Percentiles rank a stretch among this genome's conserved stretches.
Conservation (phyloP, 371 early-diverging fungal species). For the Entomophthora muscae region DNA sequence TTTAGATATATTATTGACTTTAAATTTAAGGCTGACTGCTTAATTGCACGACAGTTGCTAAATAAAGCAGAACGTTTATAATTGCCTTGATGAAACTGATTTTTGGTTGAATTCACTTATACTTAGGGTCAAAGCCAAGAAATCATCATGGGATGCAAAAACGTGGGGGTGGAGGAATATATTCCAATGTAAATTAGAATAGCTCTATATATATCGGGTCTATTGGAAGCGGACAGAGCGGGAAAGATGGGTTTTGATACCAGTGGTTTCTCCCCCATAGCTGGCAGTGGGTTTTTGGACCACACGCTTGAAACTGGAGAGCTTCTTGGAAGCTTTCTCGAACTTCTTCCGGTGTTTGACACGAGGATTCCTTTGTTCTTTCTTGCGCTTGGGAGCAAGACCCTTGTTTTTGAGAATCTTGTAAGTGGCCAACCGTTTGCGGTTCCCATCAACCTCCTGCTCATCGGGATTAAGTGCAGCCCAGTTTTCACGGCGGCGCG, state of each 20-base stretch:
- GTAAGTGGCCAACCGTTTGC: conserved; percentile 69
- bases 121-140: too few species aligned
- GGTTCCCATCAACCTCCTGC: conserved; percentile 26
- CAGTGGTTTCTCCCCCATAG: conserved; percentile 86
- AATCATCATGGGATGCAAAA: too few species aligned
- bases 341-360: conserved; percentile 81
- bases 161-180: too few species aligned
- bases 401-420: conserved; percentile 93
- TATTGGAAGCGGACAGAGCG: conserved; percentile 49
- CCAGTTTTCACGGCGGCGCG: conserved; percentile 11
- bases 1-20: too few species aligned
- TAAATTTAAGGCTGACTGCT: too few species aligned
- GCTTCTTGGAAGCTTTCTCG: conserved; percentile 78
- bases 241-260: conserved; percentile 75
- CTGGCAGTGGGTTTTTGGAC: conserved; percentile 34
- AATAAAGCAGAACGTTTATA: too few species aligned
- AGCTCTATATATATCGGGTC: neutral
- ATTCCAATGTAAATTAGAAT: too few species aligned
- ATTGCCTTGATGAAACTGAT: too few species aligned
- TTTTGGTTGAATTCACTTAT: too few species aligned
- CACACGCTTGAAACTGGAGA: conserved; percentile 56
- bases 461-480: conserved; percentile 15
- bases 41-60: too few species aligned
- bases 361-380: conserved; percentile 88
- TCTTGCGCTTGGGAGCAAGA: conserved; percentile 78